Evolutionary conservation across 768 basidiomycete genomes (phyloP), one percentile per base, ranked within the genome.

Genomic region (Rhodotorula paludigena): DNA sequence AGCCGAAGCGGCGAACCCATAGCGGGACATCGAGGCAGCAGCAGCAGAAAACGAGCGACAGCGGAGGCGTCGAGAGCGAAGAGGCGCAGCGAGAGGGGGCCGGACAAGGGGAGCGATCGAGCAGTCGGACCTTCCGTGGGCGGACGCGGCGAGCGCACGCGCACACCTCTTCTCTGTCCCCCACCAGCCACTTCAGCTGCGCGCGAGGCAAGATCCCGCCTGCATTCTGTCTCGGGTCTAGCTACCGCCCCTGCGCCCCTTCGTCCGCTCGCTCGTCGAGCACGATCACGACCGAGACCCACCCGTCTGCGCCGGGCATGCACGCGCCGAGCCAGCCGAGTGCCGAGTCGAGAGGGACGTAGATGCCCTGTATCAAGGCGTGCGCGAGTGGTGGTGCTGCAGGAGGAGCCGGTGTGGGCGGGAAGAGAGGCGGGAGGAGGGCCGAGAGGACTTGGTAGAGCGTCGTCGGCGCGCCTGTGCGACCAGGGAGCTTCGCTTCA

Each of bases 321-420:
- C 91, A 92, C 28, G 89, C 87, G 16, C 90, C 89, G n/a, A 98
- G 78, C 93, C 94, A 96, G 9, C 88, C 91, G 79, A 97, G 82
- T 76, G 98, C 94, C 11, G 91, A 83, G 38, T 96, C 92, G 14
- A 85, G 81, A 2, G 94, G 96, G 3, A 87, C 79, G 5, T 83
- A 78, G 28, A 97, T 86, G 20, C 96, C 94, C 76, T 97, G 94
- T 20, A 93, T 81, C 54, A 96, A 78, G 0, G 88, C 84, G 73
- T 85, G 88, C 20, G 90, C 92, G 42, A 88, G 82, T 3, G 53
- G 61, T 2, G 20, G 32, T 10, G 51, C 10, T 14, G 33, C 14
- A 36, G n/a, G 65, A 39, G 15, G 56, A 32, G 39, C 25, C 1
- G 57, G 15, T 0, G 33, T 10, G 14, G 56, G 21, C 8, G 89